phyloP scores from a whole-genome alignment of 305 asterid species.

The Rubia peregrina region DNA sequence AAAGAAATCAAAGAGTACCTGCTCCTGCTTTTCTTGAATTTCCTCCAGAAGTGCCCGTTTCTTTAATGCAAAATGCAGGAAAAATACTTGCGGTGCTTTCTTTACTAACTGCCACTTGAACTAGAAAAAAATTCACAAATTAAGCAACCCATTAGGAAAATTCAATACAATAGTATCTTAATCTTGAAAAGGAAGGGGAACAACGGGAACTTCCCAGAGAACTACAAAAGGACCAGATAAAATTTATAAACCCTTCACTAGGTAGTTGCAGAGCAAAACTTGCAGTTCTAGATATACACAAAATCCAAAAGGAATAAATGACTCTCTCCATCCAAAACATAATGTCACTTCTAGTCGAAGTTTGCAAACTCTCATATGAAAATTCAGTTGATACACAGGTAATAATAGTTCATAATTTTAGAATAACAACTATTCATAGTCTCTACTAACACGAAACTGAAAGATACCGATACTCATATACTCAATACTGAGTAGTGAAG shows the following conservation, averaged over 20 bases:
- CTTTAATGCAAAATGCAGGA: constrained; percentile 67
- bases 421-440: background rate
- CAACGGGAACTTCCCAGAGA: background rate
- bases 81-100: constrained; percentile 87
- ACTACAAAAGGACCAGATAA: background rate
- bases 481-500: background rate
- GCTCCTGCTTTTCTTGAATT: constrained; percentile 87
- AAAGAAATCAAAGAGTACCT: constrained; percentile 47
- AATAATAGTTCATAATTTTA: background rate
- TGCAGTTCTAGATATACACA: background rate
- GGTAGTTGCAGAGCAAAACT: background rate
- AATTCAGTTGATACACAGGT: background rate
- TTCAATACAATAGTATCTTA: background rate
- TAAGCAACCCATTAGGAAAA: background rate
- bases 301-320: background rate
- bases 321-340: background rate
- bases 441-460: background rate
- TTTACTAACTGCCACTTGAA: constrained; percentile 77
- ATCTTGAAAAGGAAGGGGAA: background rate
- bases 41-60: constrained; percentile 80
- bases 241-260: background rate
- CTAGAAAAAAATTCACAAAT: constrained; percentile 31
- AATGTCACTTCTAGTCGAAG: background rate
- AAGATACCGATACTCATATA: background rate
- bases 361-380: background rate